These are phyloP conservation scores for Citrus medica DNA, from an alignment of 345 rosid genomes.

Conservation along the genomic window DNA sequence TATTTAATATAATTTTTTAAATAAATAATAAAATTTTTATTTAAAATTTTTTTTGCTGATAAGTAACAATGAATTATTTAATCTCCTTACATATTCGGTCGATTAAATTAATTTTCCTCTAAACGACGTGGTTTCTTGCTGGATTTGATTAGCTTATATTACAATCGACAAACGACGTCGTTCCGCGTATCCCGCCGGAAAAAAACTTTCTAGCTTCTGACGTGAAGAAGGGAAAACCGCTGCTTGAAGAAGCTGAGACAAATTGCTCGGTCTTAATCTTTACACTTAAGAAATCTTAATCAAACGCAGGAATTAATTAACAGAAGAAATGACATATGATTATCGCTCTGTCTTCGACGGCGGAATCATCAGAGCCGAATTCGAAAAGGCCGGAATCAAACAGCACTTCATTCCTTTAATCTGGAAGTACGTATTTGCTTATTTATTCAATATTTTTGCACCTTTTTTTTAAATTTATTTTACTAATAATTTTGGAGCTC, in stretches of 20 bases:
- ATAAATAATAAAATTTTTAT: too few relatives aligned
- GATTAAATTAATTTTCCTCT: too few relatives aligned
- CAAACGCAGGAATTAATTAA: neutral
- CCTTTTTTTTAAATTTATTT: too few relatives aligned
- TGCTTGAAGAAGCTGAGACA: neutral
- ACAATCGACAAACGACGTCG: too few relatives aligned
- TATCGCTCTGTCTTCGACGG: slow-evolving; percentile 66
- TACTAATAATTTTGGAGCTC: neutral
- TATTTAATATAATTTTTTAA: too few relatives aligned
- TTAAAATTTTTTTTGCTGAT: too few relatives aligned
- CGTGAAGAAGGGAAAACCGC: neutral
- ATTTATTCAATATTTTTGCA: neutral
- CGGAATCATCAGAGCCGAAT: slow-evolving; percentile 50
- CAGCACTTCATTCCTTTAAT: slow-evolving; percentile 52
- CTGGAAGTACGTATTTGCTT: slow-evolving; percentile 56
- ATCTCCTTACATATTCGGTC: too few relatives aligned
- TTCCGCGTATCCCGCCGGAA: neutral
- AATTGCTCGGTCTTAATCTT: neutral
- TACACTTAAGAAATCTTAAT: neutral
- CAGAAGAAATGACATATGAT: slow-evolving; percentile 17
- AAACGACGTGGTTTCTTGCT: too few relatives aligned
- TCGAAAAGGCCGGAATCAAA: slow-evolving; percentile 60
- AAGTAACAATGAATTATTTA: too few relatives aligned
- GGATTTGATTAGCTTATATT: too few relatives aligned
- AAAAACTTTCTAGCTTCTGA: neutral